Evolutionary conservation across 768 basidiomycete species (phyloP).

Genomic region (Lentinus tigrinus): DNA sequence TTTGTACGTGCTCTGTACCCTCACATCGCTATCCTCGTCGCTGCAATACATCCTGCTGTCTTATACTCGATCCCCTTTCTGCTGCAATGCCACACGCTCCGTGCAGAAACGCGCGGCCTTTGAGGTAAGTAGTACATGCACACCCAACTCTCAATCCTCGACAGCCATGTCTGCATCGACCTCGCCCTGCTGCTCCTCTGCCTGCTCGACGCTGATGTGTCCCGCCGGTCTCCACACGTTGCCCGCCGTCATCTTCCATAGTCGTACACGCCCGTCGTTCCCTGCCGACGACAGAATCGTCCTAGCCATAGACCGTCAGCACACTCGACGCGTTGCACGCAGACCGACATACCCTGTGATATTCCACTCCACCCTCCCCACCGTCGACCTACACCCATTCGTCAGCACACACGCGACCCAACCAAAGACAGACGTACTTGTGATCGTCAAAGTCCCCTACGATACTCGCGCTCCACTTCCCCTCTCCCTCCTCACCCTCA

Average conservation of each 20-base stretch:
- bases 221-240: constrained; percentile 85
- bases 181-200: constrained; percentile 49
- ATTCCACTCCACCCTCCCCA: constrained; percentile 93
- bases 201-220: constrained; percentile 78
- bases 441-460: constrained; percentile 90
- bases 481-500: constrained; percentile 38
- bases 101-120: too few relatives aligned
- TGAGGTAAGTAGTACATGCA: too few relatives aligned
- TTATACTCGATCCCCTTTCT: neutral
- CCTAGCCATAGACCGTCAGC: constrained; percentile 35
- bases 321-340: neutral
- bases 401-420: neutral
- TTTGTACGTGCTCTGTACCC: neutral
- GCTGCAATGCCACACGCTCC: neutral
- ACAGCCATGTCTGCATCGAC: constrained; percentile 40
- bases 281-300: constrained; percentile 83
- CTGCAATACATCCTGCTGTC: neutral
- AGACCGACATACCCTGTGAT: constrained; percentile 63
- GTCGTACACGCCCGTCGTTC: constrained; percentile 75
- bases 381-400: constrained; percentile 28
- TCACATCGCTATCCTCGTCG: neutral
- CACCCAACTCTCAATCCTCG: constrained; percentile 32
- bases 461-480: constrained; percentile 67
- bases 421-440: constrained; percentile 46
- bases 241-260: constrained; percentile 85